A percentile compares a stretch with the other conserved stretches of the same genome.
These are phyloP conservation scores for Candida rishiriensis DNA, from an alignment of 805 yeast genomes.

Conservation along the genomic window DNA sequence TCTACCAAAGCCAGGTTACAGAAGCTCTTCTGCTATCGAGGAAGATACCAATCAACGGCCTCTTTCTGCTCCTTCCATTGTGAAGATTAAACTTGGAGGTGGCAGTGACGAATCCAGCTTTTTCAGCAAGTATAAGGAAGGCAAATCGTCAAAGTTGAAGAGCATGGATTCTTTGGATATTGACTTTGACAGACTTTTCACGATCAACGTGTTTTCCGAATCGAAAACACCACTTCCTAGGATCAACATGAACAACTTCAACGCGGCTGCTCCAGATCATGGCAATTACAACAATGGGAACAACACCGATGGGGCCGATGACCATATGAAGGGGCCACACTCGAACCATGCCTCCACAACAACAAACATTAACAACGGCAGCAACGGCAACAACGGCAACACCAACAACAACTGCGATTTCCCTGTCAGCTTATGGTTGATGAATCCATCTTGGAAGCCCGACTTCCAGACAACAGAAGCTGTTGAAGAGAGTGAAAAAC, in stretches of 20 bases:
- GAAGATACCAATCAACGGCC: slow-evolving; percentile 1
- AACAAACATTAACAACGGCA: no score
- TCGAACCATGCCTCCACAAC: no score
- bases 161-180: slow-evolving; percentile 13
- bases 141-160: slow-evolving; percentile 6
- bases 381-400: neutral
- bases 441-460: slow-evolving; percentile 17
- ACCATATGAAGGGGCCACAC: neutral
- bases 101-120: slow-evolving; percentile 1
- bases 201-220: slow-evolving; percentile 23
- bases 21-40: neutral
- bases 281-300: neutral
- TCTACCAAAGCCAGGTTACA: slow-evolving; percentile 6
- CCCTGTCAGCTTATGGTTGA: slow-evolving; percentile 17
- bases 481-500: neutral
- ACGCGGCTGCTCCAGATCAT: neutral
- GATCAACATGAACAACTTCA: slow-evolving; percentile 10
- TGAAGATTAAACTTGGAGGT: slow-evolving; percentile 8
- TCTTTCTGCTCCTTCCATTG: slow-evolving; percentile 7
- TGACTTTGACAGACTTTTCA: slow-evolving; percentile 20
- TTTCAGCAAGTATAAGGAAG: neutral
- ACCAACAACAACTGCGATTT: slow-evolving; percentile 2
- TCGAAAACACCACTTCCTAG: slow-evolving; percentile 15
- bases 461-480: slow-evolving; percentile 5
- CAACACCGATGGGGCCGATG: neutral